Evolutionary conservation across 768 basidiomycete species (phyloP), one percentile per base, ranked within the genome.

Genomic region (Pholiota conissans): DNA sequence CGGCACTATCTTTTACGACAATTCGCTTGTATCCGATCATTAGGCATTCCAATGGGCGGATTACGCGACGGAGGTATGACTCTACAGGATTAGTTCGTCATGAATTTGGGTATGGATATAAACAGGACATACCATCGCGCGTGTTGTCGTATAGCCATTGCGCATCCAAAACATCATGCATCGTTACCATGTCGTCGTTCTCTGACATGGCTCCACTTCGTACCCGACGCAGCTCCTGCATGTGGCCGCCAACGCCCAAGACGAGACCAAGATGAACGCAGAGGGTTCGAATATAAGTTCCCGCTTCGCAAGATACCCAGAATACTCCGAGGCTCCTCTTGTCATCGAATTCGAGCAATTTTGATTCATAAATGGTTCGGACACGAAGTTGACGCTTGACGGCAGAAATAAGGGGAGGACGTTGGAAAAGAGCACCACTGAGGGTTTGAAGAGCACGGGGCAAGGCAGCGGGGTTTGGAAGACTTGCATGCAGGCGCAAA

Each of bases 111-210:
- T 4, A 37, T 56, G 16, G 32, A 40, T 39, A 0, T 28, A 24
- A 29, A 34, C 37, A 32, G 32, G 55, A 71, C 82, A 46, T 62
- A 95, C 95, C 95, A 74, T 99, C 97, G 35, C 95, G 83, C 3
- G 91, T 97, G 73, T 96, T 98, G 71, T 99, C 97, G 71, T 96
- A 98, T 69, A 89, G 73, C 95, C 96, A 99, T 67, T 98, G 97
- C 11, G 97, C 97, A 72, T 99, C 97, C 75, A 99, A 76, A 27
- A 99, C 96, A 71, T 99, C 97, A 75, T 99, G 97, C 97, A 99
- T 99, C 20, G 96, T 95, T 59, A 98, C 97, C 67, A 98, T 94
- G 65, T 95, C 95, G 69, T 98, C 96, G 70, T 93, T 95, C 77
- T 99, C 97, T 49, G 90, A 92, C 84, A 98, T 89, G 49, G 95